These are phyloP conservation scores for Dianthus caryophyllus DNA, from an alignment of 148 eudicot genomes.

Conservation along the genomic window DNA sequence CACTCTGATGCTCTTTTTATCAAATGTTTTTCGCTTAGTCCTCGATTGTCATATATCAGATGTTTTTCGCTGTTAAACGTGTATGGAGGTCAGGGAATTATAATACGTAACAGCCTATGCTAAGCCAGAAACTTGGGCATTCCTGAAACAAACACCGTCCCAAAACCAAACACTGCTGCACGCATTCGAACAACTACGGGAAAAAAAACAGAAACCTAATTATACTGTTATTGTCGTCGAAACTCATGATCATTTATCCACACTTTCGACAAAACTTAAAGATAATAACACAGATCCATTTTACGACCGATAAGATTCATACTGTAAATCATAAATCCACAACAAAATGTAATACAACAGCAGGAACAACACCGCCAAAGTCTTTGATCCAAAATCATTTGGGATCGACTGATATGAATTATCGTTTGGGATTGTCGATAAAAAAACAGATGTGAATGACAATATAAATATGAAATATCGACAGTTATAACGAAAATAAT, in stretches of 20 bases:
- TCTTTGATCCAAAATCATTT: neutral
- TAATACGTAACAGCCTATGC: neutral
- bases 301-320: too few relatives aligned
- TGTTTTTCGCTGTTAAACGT: neutral
- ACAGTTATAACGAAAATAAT: neutral
- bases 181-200: neutral
- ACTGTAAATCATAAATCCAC: neutral
- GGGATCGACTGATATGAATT: too few relatives aligned
- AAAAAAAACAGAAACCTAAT: too few relatives aligned
- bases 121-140: neutral
- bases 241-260: neutral
- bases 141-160: neutral
- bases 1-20: neutral
- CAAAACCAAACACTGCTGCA: neutral
- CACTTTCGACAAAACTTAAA: too few relatives aligned
- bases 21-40: neutral
- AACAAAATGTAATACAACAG: neutral
- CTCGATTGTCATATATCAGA: neutral
- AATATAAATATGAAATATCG: neutral
- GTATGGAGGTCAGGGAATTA: too few relatives aligned
- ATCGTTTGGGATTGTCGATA: neutral
- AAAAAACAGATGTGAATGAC: neutral
- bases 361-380: neutral
- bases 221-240: too few relatives aligned
- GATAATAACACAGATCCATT: too few relatives aligned